Evolutionary conservation across 352 stramenopile species (phyloP).

Genomic region (Globisporangium okanoganense): DNA sequence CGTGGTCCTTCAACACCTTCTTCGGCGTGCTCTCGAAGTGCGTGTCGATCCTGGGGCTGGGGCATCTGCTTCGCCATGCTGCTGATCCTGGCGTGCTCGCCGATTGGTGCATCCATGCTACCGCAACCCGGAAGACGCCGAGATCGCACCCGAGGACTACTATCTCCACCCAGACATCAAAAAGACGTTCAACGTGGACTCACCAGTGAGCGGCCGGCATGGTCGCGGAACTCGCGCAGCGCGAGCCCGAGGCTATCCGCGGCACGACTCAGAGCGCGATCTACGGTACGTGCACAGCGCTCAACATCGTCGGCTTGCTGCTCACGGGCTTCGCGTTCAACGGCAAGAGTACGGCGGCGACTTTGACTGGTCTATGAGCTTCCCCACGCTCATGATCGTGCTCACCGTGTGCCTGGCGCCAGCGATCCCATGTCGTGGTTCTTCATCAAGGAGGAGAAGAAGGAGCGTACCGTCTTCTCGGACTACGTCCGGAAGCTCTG

Average conservation of each 20-base stretch:
- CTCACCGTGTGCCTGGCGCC: constrained; percentile 28
- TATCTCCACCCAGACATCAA: too few relatives aligned
- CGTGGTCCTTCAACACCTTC: too few relatives aligned
- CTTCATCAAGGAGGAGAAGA: constrained; percentile 51
- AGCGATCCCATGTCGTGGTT: constrained; percentile 48
- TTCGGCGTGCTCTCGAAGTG: too few relatives aligned
- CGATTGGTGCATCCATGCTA: too few relatives aligned
- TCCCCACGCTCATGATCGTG: constrained; percentile 44
- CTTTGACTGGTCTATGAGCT: constrained; percentile 48
- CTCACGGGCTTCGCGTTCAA: constrained; percentile 50
- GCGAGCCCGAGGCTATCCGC: constrained; percentile 47
- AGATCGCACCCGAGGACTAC: too few relatives aligned
- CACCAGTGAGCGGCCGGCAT: constrained; percentile 44
- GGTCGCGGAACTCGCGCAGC: constrained; percentile 52
- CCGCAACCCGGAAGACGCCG: too few relatives aligned
- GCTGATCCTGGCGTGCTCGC: too few relatives aligned
- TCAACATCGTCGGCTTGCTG: constrained; percentile 40
- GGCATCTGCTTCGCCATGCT: too few relatives aligned
- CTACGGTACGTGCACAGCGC: constrained; percentile 41
- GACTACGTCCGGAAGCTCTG: constrained; percentile 38
- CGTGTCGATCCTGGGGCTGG: too few relatives aligned
- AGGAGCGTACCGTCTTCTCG: constrained; percentile 19
- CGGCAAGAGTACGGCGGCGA: constrained; percentile 38
- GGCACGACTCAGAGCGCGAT: constrained; percentile 51
- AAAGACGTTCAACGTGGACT: too few relatives aligned